These are phyloP conservation scores for Coniochaeta sp. DNA, from an alignment of 2,329 filamentous ascomycete genomes.

Conservation along the genomic window DNA sequence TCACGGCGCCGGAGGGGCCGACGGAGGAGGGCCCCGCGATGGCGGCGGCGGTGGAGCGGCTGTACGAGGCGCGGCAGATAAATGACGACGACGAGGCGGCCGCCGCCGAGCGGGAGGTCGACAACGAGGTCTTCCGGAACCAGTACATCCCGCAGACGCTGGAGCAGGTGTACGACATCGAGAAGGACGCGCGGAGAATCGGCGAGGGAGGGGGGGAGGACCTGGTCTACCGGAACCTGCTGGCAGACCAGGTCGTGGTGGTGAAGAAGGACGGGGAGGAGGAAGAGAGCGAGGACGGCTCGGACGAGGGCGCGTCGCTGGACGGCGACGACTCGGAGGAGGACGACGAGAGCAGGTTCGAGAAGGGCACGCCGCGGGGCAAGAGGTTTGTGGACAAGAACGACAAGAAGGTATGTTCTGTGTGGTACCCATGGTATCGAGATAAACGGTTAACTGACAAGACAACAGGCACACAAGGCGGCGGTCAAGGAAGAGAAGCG, in stretches of 20 bases:
- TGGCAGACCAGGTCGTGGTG: slow-evolving; percentile 59
- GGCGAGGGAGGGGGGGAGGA: slow-evolving; percentile 64
- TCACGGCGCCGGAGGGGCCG: slow-evolving; percentile 56
- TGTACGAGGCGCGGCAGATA: slow-evolving; percentile 57
- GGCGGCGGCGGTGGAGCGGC: slow-evolving; percentile 52
- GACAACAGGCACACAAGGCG: slow-evolving; percentile 61
- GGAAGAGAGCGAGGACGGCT: slow-evolving; percentile 28
- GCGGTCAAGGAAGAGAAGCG: slow-evolving; percentile 93
- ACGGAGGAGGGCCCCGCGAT: slow-evolving; percentile 57
- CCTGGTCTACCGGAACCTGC: slow-evolving; percentile 78
- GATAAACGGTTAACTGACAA: background rate
- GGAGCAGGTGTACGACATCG: slow-evolving; percentile 93
- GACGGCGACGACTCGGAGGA: slow-evolving; percentile 33
- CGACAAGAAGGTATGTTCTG: slow-evolving; percentile 57
- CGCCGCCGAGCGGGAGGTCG: slow-evolving; percentile 58
- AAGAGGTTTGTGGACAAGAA: slow-evolving; percentile 90
- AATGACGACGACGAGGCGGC: no score
- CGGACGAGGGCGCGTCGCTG: slow-evolving; percentile 36
- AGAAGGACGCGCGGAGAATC: slow-evolving; percentile 78
- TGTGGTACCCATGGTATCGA: background rate
- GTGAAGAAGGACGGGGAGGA: slow-evolving; percentile 22
- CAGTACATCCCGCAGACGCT: slow-evolving; percentile 96
- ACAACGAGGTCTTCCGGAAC: slow-evolving; percentile 88
- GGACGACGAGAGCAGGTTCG: slow-evolving; percentile 48
- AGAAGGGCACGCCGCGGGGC: slow-evolving; percentile 64